Evolutionary conservation across 805 yeast species (phyloP), one percentile per base, ranked within the genome.

Genomic region (Hyphopichia homilentoma): DNA sequence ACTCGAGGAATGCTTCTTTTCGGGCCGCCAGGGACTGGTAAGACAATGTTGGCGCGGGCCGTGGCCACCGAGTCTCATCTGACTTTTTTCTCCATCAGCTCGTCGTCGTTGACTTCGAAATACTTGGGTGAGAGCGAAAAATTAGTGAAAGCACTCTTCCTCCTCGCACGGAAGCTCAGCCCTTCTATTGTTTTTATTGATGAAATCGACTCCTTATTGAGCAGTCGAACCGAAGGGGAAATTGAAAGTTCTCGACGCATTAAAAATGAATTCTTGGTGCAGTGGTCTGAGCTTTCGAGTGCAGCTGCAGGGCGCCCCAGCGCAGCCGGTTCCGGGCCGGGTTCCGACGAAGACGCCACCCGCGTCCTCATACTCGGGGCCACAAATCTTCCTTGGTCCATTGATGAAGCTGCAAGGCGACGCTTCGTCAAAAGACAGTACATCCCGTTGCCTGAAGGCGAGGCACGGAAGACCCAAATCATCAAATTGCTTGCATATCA

Each of bases 1-100:
- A 89, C 95, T 0, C 65, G 95, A 37, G 97, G 97, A n/a, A 87
- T 93, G 95, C 68, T 90, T 14, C 61, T 90, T 25, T 90, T 88
- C 65, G 98, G 98, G 0, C 97, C 98, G 2, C 97, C 97, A 0
- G 98, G 98, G n/a, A 90, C 97, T 0, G 97, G 97, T 35, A 90
- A 93, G 52, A 89, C 97, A 1, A 89, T 90, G 97, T 72, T 90
- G 44, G 97, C 97, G 0, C 70, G 96, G 42, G 96, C 97, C 0
- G 97, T 93, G 3, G 97, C 97, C 2, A 85, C 94, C 2, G 97
- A 93, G 62, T 83, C 96, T 6, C 81, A 83, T 38, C 86, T 96
- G 0, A 89, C 96, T 0, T 90, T 90, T 52, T 90, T 90, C 57
- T 79, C 93, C 16, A 88, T 90, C 20, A 81, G 90, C 43, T 94